A percentile compares a stretch with the other conserved stretches of the same genome.
These are phyloP conservation scores for Eimeria brunetti DNA, from an alignment of 169 alveolate species.

Conservation along the genomic window DNA sequence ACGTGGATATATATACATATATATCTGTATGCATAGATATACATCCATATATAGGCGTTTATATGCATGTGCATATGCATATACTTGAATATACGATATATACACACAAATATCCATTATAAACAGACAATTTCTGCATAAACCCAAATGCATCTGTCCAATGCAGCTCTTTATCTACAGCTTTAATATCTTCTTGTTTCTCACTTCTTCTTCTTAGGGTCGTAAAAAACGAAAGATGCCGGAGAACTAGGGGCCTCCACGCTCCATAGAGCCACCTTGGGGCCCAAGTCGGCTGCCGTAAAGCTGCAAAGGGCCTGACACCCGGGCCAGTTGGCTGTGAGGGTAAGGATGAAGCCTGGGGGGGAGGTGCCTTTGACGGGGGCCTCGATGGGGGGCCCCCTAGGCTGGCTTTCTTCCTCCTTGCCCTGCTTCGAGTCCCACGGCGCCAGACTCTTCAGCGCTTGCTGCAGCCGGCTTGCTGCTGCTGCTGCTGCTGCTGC, in stretches of 20 bases:
- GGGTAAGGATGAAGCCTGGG: conserved; percentile 4
- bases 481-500: not conserved
- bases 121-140: too few species aligned
- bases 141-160: too few species aligned
- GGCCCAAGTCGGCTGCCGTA: conserved; percentile 18
- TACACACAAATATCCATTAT: too few species aligned
- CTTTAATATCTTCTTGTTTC: too few species aligned
- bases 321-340: conserved; percentile 13
- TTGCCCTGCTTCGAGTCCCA: not conserved
- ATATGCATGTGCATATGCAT: too few species aligned
- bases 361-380: conserved; percentile 15
- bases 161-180: too few species aligned
- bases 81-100: too few species aligned
- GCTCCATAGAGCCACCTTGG: conserved; percentile 7
- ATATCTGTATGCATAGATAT: too few species aligned
- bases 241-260: not conserved
- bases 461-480: not conserved
- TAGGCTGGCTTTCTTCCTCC: not conserved
- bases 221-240: not conserved
- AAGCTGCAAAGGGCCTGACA: conserved; percentile 6
- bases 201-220: not conserved
- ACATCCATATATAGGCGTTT: too few species aligned
- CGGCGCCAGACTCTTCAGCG: not conserved
- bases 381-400: not conserved
- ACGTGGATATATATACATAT: too few species aligned